Base-by-base conservation (phyloP, 2,329 filamentous ascomycete species). In the Eurotiales sp. region DNA sequence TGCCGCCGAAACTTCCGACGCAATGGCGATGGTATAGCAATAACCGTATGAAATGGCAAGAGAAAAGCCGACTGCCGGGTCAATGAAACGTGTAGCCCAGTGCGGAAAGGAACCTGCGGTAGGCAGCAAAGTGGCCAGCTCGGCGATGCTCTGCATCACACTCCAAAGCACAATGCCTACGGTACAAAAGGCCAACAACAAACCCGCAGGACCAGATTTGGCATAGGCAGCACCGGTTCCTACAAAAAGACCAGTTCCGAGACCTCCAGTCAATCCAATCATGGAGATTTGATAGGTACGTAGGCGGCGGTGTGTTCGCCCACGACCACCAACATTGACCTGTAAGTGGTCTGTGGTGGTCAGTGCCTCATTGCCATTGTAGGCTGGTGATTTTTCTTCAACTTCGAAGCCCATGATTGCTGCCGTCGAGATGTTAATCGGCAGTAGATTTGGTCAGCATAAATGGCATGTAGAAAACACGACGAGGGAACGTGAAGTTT, bases 81-180 rank as follows among this genome's bases (percentile, higher is more conserved):
- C 90, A 27, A 96, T 72, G 63, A 96, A 96, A 11, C 91, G 82
- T 8, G 89, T 95, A 15, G 90, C 92, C 74, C 90, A 96, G 8
- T 89, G 85, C 1, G 89, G 90, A 66, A 96, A 96, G 2, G 90
- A 93, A 46, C 91, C 91, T 10, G 90, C 88, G 15, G 96, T 86
- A 2, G 91, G 91, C 58, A 91, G 93, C n/a, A 90, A 74, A 19
- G 95, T 90, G 17, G 90, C 88, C 66, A 96, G 79, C 70, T 96
- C 91, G 52, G 90, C 91, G 17, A 96, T 79, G 3, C 90, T 90
- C 64, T 96, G 90, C 48, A 95, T 87, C 2, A 90, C 95, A 67
- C 86, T 91, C 72, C 89, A 96, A 56, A 96, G 70, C 85, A 96
- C 93, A 60, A 83, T 71, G 23, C 90, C 90, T 53, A 95, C 50